Evolutionary conservation across 768 basidiomycete species (phyloP).

Genomic region (Coprinopsis cinerea): DNA sequence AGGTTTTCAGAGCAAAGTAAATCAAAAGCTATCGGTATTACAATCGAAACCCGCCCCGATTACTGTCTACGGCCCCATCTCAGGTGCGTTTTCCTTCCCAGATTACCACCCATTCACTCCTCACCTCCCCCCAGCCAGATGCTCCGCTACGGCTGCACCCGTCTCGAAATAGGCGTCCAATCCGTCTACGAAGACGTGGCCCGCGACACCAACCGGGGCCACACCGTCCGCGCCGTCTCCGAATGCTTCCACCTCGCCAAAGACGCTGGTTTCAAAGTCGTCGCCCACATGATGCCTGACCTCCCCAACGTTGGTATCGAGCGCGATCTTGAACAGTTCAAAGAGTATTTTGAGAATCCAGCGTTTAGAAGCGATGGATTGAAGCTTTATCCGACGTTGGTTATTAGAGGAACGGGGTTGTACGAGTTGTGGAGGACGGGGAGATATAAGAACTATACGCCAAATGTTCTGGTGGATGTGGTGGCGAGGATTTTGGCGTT

Average conservation of each 20-base stretch:
- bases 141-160: slow-evolving; percentile 98
- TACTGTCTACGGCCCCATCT: slow-evolving; percentile 97
- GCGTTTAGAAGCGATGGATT: slow-evolving; percentile 95
- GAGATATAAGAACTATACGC: slow-evolving; percentile 98
- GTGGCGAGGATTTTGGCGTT: slow-evolving; percentile 93
- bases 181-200: slow-evolving; percentile 99
- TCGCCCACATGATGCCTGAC: slow-evolving; percentile 99
- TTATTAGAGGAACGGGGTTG: slow-evolving; percentile 93
- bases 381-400: slow-evolving; percentile 97
- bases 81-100: slow-evolving; percentile 39
- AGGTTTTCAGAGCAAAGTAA: slow-evolving; percentile 96
- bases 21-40: slow-evolving; percentile 98
- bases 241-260: slow-evolving; percentile 98
- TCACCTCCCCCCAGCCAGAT: slow-evolving; percentile 63
- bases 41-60: slow-evolving; percentile 97
- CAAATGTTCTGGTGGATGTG: slow-evolving; percentile 97
- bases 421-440: slow-evolving; percentile 97
- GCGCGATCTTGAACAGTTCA: slow-evolving; percentile 97
- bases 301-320: slow-evolving; percentile 96
- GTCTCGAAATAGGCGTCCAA: slow-evolving; percentile 97
- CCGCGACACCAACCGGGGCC: slow-evolving; percentile 96
- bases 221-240: slow-evolving; percentile 94
- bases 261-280: slow-evolving; percentile 99
- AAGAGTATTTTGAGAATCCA: slow-evolving; percentile 99
- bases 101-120: neutral